Evolutionary conservation across 2,329 filamentous ascomycete species (phyloP).

Genomic region (Sarocladium strictum): DNA sequence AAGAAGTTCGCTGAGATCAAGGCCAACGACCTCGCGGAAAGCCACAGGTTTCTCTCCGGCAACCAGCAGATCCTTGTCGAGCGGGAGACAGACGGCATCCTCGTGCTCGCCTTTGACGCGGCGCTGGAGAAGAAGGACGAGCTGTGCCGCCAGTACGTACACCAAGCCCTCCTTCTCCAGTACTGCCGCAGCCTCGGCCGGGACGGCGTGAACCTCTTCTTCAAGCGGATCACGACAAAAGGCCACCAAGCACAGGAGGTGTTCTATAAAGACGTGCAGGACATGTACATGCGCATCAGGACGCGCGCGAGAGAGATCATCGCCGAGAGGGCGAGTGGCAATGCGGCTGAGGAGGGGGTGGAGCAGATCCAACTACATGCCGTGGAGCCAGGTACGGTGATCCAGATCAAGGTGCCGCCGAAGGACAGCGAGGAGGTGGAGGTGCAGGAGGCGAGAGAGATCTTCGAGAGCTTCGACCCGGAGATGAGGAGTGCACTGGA

Average conservation of each 20-base stretch:
- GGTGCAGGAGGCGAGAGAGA: constrained; percentile 57
- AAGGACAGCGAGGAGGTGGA: constrained; percentile 60
- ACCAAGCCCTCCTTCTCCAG: constrained; percentile 86
- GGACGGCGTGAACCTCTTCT: constrained; percentile 87
- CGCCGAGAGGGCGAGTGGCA: constrained; percentile 44
- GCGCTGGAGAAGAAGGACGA: constrained; percentile 71
- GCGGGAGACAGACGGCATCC: constrained; percentile 81
- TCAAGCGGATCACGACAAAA: constrained; percentile 87
- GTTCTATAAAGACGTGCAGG: constrained; percentile 88
- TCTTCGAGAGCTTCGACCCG: constrained; percentile 79
- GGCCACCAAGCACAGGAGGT: constrained; percentile 86
- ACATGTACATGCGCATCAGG: constrained; percentile 78
- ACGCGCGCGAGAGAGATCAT: constrained; percentile 68
- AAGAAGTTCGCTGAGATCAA: constrained; percentile 77
- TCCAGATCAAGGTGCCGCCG: constrained; percentile 79
- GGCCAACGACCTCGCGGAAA: constrained; percentile 65
- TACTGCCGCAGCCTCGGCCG: constrained; percentile 83
- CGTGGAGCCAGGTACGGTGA: constrained; percentile 86
- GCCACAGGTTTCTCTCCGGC: constrained; percentile 69
- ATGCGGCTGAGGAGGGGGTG: constrained; percentile 50
- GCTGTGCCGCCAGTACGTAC: constrained; percentile 80
- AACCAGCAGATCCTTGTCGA: constrained; percentile 77
- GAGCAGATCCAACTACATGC: constrained; percentile 98
- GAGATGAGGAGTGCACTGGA: constrained; percentile 78
- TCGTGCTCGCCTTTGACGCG: constrained; percentile 87